phyloP scores from a whole-genome alignment of 805 yeast genomes.

The Wickerhamiella azyma region DNA sequence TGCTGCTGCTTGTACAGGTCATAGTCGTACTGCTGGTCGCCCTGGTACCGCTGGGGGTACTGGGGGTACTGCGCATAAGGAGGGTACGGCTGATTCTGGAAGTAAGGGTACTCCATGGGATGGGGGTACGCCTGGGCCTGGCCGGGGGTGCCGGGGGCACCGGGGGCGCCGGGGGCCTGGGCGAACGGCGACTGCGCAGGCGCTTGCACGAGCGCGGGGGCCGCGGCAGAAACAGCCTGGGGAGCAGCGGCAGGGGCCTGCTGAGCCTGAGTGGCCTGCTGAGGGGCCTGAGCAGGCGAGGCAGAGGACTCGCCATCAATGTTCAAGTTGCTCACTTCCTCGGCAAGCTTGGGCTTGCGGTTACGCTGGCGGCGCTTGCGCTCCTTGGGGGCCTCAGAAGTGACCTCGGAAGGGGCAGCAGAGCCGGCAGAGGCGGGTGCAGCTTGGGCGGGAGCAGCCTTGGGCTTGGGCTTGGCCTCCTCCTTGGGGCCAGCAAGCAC shows the following conservation, averaged over 20 bases:
- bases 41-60: conserved; percentile 5
- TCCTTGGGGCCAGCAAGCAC: conserved; percentile 8
- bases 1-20: conserved; percentile 3
- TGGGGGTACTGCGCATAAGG: conserved; percentile 4
- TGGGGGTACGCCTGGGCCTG: neutral
- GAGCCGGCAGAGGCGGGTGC: conserved; percentile 6
- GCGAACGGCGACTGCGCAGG: neutral
- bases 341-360: neutral
- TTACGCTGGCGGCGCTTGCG: neutral
- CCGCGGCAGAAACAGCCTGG: neutral
- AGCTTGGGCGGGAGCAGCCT: conserved; percentile 7
- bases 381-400: neutral
- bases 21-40: neutral
- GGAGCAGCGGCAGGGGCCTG: conserved; percentile 6
- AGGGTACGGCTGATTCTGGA: conserved; percentile 7
- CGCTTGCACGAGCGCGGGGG: conserved; percentile 6
- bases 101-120: neutral
- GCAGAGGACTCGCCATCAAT: neutral
- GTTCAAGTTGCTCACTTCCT: neutral
- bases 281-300: neutral
- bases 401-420: neutral
- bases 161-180: neutral
- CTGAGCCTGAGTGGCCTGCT: neutral
- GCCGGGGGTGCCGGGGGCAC: conserved; percentile 1
- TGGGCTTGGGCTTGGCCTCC: neutral